Base-by-base conservation (phyloP, 441 rosid species). In the Adansonia madagascariensis region DNA sequence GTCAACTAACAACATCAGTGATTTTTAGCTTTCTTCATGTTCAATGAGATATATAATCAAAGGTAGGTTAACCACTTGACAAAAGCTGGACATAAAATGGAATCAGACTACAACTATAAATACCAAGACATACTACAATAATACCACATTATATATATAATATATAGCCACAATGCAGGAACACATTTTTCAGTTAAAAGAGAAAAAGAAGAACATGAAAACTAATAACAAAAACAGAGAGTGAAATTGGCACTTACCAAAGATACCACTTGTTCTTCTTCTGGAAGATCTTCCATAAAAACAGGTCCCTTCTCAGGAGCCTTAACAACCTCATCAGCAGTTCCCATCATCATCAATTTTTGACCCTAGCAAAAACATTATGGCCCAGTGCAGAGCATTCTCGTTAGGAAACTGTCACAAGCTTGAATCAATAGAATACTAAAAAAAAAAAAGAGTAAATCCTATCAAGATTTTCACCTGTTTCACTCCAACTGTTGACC, bases 291-390 rank as follows among this genome's bases (percentile, higher is more conserved):
- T 88, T 96, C 99, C 61, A 90, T 80, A 81, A 96, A 96, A 79
- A 96, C 90, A 81, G 90, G 94, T 31, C 90, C 95, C 83, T 92
- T 95, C 77, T 95, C 98, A 6, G 98, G 98, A 77, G 97, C 97
- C 81, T 93, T 94, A 77, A 97, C 90, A 60, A 94, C 86, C 88
- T 94, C 98, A 85, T 92, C 99, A 12, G 95, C 98, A 78, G 98
- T 93, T 80, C 98, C 99, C 97, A 97, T 93, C 99, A 97, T 91
- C 99, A 94, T 97, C 89, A 97, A 81, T 78, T 87, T 93, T 88
- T 94, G 98, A 77, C 99, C 98, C 99, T 97, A 77, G 31, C 73
- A 80, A 61, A 59, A 46, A 69, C n/a, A 57, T 60, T 71, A 7
- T 6, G n/a, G 3, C 35, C 75, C 52, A 49, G 64, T 31, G 44